phyloP scores from a whole-genome alignment of 2,329 filamentous ascomycete species.

The Colletotrichum viniferum region DNA sequence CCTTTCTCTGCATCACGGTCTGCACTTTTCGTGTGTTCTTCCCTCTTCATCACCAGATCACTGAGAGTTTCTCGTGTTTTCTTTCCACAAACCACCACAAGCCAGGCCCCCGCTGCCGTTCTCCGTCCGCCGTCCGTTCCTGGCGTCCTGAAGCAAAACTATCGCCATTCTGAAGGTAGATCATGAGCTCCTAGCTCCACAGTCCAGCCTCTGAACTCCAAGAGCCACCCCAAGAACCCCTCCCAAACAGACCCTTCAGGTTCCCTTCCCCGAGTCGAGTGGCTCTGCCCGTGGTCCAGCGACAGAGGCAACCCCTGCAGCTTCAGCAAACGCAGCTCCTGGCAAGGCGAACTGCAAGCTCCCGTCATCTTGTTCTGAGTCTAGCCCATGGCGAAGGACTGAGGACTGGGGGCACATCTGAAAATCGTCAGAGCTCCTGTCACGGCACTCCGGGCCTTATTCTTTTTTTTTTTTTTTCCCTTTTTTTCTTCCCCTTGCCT shows the following conservation, averaged over 20 bases:
- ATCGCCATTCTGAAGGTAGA: slow-evolving; percentile 21
- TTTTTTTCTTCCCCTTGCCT: not conserved
- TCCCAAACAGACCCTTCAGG: not conserved
- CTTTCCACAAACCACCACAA: not conserved
- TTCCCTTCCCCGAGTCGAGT: not conserved
- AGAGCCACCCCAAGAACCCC: not conserved
- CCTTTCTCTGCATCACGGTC: not conserved
- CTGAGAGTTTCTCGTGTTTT: not conserved
- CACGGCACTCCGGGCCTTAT: not conserved
- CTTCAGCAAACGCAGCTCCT: not conserved
- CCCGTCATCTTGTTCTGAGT: not conserved
- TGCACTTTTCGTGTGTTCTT: not conserved
- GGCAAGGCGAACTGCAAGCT: not conserved
- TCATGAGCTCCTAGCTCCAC: slow-evolving; percentile 21
- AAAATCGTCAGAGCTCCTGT: slow-evolving; percentile 18
- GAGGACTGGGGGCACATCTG: slow-evolving; percentile 7
- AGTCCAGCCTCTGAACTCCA: not conserved
- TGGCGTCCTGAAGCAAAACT: slow-evolving; percentile 12
- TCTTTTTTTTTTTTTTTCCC: not conserved
- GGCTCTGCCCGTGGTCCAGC: not conserved
- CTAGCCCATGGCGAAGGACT: not conserved
- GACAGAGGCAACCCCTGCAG: not conserved
- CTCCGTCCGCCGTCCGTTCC: not conserved
- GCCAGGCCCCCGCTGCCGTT: not conserved
- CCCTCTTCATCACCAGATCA: not conserved